Evolutionary conservation across 176 grass and related monocot genomes (phyloP), one percentile per base, ranked within the genome.

Genomic region (Raddia distichophylla): DNA sequence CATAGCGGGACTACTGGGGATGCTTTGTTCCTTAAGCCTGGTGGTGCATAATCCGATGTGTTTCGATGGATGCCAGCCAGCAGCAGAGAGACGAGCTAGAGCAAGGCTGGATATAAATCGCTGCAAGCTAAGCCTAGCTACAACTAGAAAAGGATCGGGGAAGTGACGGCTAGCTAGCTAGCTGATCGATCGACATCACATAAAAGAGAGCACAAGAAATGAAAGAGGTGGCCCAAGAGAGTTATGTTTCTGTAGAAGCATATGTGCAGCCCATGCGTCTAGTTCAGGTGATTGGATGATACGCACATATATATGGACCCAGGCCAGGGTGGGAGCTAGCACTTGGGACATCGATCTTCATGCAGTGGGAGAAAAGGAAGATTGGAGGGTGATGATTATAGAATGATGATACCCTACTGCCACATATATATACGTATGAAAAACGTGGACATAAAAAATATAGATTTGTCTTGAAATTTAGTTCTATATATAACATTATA

Each of bases 201-300:
- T 48, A 45, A 48, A 69, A 69, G 44, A 6, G 3, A 19, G 9
- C 1, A 47, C 2, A 69, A 69, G 57, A 22, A 42, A 65, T 47
- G 18, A 69, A 65, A 69, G 18, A 69, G 43, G 18, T 69, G 43
- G 67, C 67, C 18, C 67, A 47, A 69, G 19, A 69, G 18, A 22
- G 67, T 22, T 48, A 3, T 6, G 67, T 12, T 69, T 22, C 67
- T 69, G 44, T 69, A 47, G 67, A 69, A 19, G 44, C 67, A 69
- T 47, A 69, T 69, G 9, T 69, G 3, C 66, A 69, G 65, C 56
- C 18, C 57, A 60, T 11, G n/a, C 57, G 10, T 60, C 57, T 10
- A 60, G 9, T 60, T 4, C 4, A 22, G 57, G 22, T 11, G 54
- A n/a, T 57, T 57, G 54, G 17, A n/a, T 7, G 57, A 22, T 40